Base-by-base conservation (phyloP, 805 yeast species). In the Ogataea chonburiensis region DNA sequence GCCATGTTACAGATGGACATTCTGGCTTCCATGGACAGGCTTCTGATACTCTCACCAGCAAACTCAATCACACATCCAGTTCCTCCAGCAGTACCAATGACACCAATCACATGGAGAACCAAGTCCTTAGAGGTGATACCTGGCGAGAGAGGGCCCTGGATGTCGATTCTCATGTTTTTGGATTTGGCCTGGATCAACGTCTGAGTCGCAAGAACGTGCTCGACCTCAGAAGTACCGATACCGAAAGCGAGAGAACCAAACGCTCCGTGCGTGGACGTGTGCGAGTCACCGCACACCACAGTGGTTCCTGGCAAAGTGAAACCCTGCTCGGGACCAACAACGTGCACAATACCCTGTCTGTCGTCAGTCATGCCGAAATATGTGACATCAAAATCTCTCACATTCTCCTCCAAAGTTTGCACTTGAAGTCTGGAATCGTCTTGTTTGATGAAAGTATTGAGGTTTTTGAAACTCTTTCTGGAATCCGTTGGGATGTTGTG, bases 1-100 rank as follows among this genome's bases (percentile, higher is more conserved):
- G 98, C 81, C 98, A 93, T 93, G 64, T 93, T 93, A 75, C 98
- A 93, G 71, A 93, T 93, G 37, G 98, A 88, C 98, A 93, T 93
- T 67, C 98, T 79, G 8, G 98, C 96, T 67, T 93, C 98, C 88
- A 93, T 87, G 20, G 95, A 77, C 45, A 93, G 73, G 46, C 74
- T 77, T 64, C 84, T 86, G 53, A 93, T 89, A 39, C 98, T 97
- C 50, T 81, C 77, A 63, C 98, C 98, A 31, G 95, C 93, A 66
- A 91, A 93, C 68, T 93, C 98, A 61, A 93, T 86, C 40, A 93
- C 98, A 55, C 79, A 71, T 36, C 98, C 98, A 41, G 98, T 93
- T 68, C 98, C 98, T 67, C 98, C 98, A 43, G 98, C 98, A 49
- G 98, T 93, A 67, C 98, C 98, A 58, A 93, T 93, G 34, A 81